Conservation (phyloP, 305 asterid genomes). For the Fraxinus sp. region DNA sequence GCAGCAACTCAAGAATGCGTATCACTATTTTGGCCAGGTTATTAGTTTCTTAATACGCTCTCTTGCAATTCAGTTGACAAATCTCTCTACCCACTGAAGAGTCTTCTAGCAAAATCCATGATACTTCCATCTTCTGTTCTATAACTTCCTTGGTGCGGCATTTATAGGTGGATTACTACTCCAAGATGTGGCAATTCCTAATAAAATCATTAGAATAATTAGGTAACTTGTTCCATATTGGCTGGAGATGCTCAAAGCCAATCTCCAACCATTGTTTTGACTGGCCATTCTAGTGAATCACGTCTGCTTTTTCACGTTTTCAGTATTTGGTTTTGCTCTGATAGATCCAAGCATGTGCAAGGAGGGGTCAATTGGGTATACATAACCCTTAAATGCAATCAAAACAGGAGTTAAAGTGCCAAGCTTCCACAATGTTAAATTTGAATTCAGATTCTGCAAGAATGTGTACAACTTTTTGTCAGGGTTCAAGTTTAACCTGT, state of each 20-base stretch:
- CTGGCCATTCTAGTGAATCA: constrained; percentile 92
- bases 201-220: constrained; percentile 88
- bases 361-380: constrained; percentile 81
- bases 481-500: neutral
- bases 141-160: constrained; percentile 25
- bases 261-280: constrained; percentile 95
- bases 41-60: constrained; percentile 25
- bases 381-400: constrained; percentile 82
- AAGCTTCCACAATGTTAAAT: constrained; percentile 92
- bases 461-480: neutral
- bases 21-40: constrained; percentile 29
- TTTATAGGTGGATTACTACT: constrained; percentile 40
- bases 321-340: constrained; percentile 67
- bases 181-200: constrained; percentile 86
- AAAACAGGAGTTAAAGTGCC: constrained; percentile 96
- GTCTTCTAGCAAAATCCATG: constrained; percentile 26
- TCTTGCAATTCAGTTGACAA: constrained; percentile 31
- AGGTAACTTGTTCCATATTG: constrained; percentile 88
- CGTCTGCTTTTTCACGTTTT: constrained; percentile 77
- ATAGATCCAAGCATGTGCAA: constrained; percentile 99
- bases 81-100: constrained; percentile 34
- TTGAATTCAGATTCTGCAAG: constrained; percentile 85
- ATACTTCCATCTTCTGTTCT: constrained; percentile 24
- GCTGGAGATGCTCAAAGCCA: constrained; percentile 95
- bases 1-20: constrained; percentile 25